Evolutionary conservation across 164 flowering plant genomes (phyloP).

Genomic region (Berberis vulgaris): DNA sequence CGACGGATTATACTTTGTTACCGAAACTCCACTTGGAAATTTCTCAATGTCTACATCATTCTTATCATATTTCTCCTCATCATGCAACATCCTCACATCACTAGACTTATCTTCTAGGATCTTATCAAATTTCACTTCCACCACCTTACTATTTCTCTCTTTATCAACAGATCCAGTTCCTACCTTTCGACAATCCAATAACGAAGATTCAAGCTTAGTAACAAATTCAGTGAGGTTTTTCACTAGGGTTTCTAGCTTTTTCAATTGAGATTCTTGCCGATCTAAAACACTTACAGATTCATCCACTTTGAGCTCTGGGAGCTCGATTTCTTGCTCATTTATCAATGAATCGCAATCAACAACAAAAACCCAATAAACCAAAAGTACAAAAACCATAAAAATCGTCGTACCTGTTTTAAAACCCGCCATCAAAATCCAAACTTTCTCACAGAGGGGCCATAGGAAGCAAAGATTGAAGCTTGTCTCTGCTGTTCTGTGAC

Average conservation of each 20-base stretch:
- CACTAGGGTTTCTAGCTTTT: slow-evolving; percentile 58
- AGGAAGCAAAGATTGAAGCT: no score
- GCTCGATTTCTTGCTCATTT: slow-evolving; percentile 6
- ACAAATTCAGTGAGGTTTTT: slow-evolving; percentile 53
- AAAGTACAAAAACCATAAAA: no score
- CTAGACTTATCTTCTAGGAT: not conserved
- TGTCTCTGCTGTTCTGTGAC: no score
- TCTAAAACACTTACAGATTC: slow-evolving; percentile 6
- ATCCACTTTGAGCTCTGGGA: slow-evolving; percentile 7
- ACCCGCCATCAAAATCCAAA: no score
- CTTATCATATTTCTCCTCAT: slow-evolving; percentile 7
- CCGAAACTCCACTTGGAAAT: slow-evolving; percentile 32
- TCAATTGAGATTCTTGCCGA: slow-evolving; percentile 39
- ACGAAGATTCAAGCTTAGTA: slow-evolving; percentile 41
- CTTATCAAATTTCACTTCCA: not conserved
- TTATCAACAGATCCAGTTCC: slow-evolving; percentile 8
- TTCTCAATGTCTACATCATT: slow-evolving; percentile 7
- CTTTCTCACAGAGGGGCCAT: no score
- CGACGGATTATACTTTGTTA: slow-evolving; percentile 68
- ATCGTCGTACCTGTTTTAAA: no score
- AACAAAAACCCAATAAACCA: no score
- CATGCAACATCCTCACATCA: slow-evolving; percentile 4
- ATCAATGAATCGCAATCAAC: no score
- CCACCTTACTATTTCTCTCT: not conserved
- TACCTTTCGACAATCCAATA: slow-evolving; percentile 8